A percentile compares a stretch with the other conserved stretches of the same genome.
Evolutionary conservation across 306 rosid species (phyloP).

Genomic region (Abrus pulchellus): DNA sequence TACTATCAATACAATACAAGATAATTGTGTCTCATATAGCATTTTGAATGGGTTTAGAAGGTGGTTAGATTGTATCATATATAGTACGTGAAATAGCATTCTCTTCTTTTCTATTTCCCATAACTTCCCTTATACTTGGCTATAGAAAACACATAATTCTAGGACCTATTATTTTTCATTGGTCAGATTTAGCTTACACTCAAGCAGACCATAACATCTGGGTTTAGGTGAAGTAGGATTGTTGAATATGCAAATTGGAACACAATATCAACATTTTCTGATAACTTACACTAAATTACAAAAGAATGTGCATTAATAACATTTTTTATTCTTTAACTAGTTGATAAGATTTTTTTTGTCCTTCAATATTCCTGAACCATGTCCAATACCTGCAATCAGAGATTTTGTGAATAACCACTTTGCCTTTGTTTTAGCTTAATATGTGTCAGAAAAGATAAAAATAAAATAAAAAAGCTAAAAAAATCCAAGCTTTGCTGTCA

Average conservation of each 20-base stretch:
- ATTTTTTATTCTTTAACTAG: not conserved
- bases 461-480: not conserved
- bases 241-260: not conserved
- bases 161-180: not conserved
- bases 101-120: too few relatives aligned
- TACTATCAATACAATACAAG: too few relatives aligned
- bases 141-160: not conserved
- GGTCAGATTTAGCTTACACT: not conserved
- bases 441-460: not conserved
- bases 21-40: too few relatives aligned
- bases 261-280: not conserved
- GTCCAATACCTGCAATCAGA: not conserved
- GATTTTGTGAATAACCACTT: not conserved
- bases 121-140: not conserved
- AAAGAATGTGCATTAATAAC: not conserved
- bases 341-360: not conserved
- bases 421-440: not conserved
- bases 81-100: too few relatives aligned
- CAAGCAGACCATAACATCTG: not conserved
- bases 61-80: not conserved
- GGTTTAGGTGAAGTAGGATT: conserved; percentile 1
- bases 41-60: not conserved
- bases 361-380: not conserved
- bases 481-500: not conserved
- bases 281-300: not conserved